Evolutionary conservation across 1,139 yeast species (phyloP).

Genomic region (Saccharomyces hybrid): DNA sequence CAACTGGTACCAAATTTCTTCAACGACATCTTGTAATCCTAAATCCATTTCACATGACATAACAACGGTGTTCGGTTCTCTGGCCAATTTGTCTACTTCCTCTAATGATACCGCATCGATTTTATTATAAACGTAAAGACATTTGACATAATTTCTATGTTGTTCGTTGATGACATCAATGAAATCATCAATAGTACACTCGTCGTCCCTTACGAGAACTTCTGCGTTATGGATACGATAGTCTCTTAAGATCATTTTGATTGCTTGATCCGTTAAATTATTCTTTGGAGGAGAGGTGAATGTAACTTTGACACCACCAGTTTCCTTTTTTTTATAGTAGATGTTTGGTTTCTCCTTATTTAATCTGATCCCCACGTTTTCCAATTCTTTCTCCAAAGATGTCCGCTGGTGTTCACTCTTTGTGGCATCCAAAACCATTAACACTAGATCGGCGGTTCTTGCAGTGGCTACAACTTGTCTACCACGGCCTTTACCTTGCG

Average conservation of each 20-base stretch:
- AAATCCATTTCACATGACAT: constrained; percentile 85
- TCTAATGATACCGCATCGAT: constrained; percentile 92
- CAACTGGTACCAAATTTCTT: constrained; percentile 87
- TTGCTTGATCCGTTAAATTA: constrained; percentile 71
- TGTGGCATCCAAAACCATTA: constrained; percentile 94
- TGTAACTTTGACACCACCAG: constrained; percentile 87
- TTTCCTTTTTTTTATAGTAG: constrained; percentile 65
- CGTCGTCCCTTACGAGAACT: constrained; percentile 80
- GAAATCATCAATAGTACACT: constrained; percentile 86
- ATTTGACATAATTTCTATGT: constrained; percentile 84
- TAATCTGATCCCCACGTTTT: constrained; percentile 86
- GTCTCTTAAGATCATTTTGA: constrained; percentile 69
- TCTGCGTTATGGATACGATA: constrained; percentile 91
- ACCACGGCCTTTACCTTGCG: constrained; percentile 97
- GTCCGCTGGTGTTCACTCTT: constrained; percentile 83
- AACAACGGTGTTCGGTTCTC: constrained; percentile 86
- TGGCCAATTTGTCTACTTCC: constrained; percentile 85
- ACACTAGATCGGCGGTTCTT: constrained; percentile 82
- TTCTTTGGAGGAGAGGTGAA: constrained; percentile 70
- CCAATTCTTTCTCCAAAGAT: constrained; percentile 81
- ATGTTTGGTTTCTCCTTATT: constrained; percentile 80
- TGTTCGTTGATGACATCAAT: constrained; percentile 85
- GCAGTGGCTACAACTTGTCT: constrained; percentile 95
- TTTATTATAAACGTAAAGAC: constrained; percentile 90
- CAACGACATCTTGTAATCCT: constrained; percentile 81